These are phyloP conservation scores for Geotrichum australiense DNA, from an alignment of 1,139 yeast species.

Conservation along the genomic window DNA sequence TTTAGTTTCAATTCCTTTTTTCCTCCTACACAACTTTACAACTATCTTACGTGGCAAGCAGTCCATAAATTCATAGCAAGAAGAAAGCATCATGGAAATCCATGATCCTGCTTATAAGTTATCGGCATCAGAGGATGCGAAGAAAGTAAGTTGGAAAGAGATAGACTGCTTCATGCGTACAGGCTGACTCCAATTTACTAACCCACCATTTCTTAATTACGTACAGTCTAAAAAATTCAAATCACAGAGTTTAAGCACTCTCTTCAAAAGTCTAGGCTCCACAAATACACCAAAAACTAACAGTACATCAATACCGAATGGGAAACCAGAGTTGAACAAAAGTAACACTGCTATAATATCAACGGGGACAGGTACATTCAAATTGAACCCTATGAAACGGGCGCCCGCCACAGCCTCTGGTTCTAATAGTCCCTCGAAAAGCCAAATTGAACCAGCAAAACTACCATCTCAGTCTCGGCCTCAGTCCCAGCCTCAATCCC, in stretches of 20 bases:
- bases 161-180: too few species aligned
- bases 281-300: slow-evolving; percentile 12
- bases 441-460: too few species aligned
- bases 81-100: slow-evolving; percentile 5
- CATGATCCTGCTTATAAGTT: slow-evolving; percentile 2
- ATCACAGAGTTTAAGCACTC: slow-evolving; percentile 34
- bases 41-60: too few species aligned
- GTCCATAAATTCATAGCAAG: too few species aligned
- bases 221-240: slow-evolving; percentile 36
- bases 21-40: neutral
- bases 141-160: slow-evolving; percentile 1
- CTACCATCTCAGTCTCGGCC: neutral
- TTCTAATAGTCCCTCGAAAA: too few species aligned
- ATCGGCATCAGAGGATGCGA: slow-evolving; percentile 3
- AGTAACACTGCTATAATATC: slow-evolving; percentile 20
- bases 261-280: slow-evolving; percentile 26
- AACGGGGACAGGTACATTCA: slow-evolving; percentile 33
- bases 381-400: slow-evolving; percentile 31
- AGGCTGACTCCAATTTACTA: too few species aligned
- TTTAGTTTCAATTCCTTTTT: too few species aligned
- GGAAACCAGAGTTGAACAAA: slow-evolving; percentile 10
- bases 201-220: too few species aligned
- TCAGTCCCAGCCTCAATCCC: too few species aligned
- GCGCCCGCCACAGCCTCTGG: slow-evolving; percentile 17
- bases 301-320: slow-evolving; percentile 8